Conservation (phyloP, 1,284 basidiomycete species). For the Heterobasidion parviporum region DNA sequence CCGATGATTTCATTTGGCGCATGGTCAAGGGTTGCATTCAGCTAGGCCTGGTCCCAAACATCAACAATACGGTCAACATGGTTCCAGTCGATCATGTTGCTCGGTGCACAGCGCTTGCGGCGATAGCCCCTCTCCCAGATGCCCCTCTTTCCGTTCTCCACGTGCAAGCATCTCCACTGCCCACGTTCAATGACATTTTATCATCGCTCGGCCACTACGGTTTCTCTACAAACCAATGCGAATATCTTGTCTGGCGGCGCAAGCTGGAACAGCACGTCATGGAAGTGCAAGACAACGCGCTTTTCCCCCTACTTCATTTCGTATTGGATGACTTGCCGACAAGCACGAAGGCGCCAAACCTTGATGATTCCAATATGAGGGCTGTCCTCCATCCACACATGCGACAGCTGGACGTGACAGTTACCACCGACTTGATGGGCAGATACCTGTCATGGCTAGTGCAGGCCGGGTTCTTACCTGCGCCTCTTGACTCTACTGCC, state of each 20-base stretch:
- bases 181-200: slow-evolving; percentile 89
- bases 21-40: slow-evolving; percentile 97
- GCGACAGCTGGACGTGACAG: slow-evolving; percentile 46
- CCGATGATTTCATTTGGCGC: slow-evolving; percentile 98
- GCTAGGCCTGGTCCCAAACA: slow-evolving; percentile 91
- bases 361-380: slow-evolving; percentile 83
- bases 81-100: slow-evolving; percentile 98
- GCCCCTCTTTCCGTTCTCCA: slow-evolving; percentile 71
- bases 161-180: slow-evolving; percentile 79
- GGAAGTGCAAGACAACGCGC: slow-evolving; percentile 89
- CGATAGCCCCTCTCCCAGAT: slow-evolving; percentile 43
- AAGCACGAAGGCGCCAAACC: slow-evolving; percentile 88
- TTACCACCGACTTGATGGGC: slow-evolving; percentile 74
- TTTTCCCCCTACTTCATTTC: slow-evolving; percentile 96
- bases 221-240: slow-evolving; percentile 70
- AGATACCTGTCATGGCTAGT: slow-evolving; percentile 94
- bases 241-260: slow-evolving; percentile 90
- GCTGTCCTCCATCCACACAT: slow-evolving; percentile 40
- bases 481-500: slow-evolving; percentile 34
- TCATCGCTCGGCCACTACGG: slow-evolving; percentile 75
- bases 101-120: slow-evolving; percentile 69
- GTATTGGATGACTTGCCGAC: slow-evolving; percentile 97
- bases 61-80: slow-evolving; percentile 98
- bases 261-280: slow-evolving; percentile 94
- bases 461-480: slow-evolving; percentile 76